Evolutionary conservation across 2,329 filamentous ascomycete species (phyloP).

Genomic region (Xylariales sp.): DNA sequence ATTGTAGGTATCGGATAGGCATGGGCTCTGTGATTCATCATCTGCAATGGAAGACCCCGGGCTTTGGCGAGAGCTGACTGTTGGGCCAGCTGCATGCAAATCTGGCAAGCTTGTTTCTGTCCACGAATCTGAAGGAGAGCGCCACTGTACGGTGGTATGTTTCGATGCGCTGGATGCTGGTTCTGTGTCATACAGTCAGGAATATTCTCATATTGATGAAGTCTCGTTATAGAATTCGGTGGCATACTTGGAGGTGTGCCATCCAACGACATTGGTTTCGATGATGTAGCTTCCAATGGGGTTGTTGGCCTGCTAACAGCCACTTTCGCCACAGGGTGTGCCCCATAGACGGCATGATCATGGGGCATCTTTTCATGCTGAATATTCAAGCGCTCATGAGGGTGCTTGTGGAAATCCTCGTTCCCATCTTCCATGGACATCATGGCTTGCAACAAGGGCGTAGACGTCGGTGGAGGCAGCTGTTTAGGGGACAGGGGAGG

Average conservation of each 20-base stretch:
- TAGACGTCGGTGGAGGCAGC: slow-evolving; percentile 17
- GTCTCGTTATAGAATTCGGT: slow-evolving; percentile 11
- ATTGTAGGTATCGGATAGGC: slow-evolving; percentile 1
- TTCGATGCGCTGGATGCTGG: slow-evolving; percentile 1
- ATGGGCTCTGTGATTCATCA: slow-evolving; percentile 13
- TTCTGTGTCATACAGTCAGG: slow-evolving; percentile 6
- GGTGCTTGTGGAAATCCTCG: neutral
- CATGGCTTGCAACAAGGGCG: neutral
- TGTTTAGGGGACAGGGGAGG: slow-evolving; percentile 21
- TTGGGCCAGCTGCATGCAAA: slow-evolving; percentile 23
- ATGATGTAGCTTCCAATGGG: too few species aligned
- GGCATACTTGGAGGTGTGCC: slow-evolving; percentile 13
- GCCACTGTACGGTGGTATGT: slow-evolving; percentile 3
- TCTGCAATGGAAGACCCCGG: slow-evolving; percentile 20
- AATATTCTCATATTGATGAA: slow-evolving; percentile 6
- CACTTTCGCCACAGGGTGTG: too few species aligned
- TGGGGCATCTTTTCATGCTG: too few species aligned
- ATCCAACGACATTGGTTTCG: slow-evolving; percentile 2
- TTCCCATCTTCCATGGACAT: neutral
- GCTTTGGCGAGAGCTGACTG: slow-evolving; percentile 19
- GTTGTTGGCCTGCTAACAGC: too few species aligned
- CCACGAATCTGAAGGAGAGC: slow-evolving; percentile 8
- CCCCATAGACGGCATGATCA: too few species aligned
- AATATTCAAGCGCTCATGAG: neutral
- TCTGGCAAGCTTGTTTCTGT: slow-evolving; percentile 22